A percentile compares a stretch with the other conserved stretches of the same genome.
phyloP scores from a whole-genome alignment of 192 early-diverging fungal species.

The Geosiphon pyriformis region DNA sequence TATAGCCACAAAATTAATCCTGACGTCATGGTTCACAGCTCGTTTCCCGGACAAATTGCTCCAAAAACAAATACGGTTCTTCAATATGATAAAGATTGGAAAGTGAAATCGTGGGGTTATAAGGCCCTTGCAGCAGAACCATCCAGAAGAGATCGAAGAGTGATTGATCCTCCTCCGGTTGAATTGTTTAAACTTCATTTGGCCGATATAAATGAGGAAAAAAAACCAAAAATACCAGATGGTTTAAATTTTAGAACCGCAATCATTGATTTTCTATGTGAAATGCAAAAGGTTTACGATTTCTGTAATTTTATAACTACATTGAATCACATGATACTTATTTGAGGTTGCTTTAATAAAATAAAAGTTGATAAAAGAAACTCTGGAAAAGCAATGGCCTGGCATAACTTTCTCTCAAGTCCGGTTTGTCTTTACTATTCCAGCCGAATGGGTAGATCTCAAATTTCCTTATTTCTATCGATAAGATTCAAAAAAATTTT shows the following conservation, averaged over 20 bases:
- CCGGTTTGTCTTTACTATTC: conserved; percentile 2
- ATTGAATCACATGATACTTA: background rate
- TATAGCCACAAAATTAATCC: background rate
- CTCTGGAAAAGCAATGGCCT: background rate
- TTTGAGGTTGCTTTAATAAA: conserved; percentile 1
- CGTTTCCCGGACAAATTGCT: background rate
- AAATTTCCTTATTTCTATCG: background rate
- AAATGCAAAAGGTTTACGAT: background rate
- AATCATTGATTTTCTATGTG: conserved; percentile 45
- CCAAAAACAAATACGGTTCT: background rate
- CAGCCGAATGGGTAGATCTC: conserved; percentile 1
- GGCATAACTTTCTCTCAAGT: background rate
- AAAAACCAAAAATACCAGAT: conserved; percentile 35
- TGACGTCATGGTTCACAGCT: background rate
- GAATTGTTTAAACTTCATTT: conserved; percentile 43
- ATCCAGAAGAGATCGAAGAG: background rate
- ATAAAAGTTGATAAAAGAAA: conserved; percentile 6
- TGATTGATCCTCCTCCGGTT: background rate
- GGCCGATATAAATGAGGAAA: conserved; percentile 38
- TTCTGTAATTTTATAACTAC: background rate
- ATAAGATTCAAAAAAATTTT: background rate
- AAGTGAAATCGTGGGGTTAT: background rate
- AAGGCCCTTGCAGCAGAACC: background rate
- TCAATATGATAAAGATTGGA: conserved; percentile 4
- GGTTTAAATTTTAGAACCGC: conserved; percentile 42